phyloP scores from a whole-genome alignment of 2,329 filamentous ascomycete genomes.

The Alternaria triticina region DNA sequence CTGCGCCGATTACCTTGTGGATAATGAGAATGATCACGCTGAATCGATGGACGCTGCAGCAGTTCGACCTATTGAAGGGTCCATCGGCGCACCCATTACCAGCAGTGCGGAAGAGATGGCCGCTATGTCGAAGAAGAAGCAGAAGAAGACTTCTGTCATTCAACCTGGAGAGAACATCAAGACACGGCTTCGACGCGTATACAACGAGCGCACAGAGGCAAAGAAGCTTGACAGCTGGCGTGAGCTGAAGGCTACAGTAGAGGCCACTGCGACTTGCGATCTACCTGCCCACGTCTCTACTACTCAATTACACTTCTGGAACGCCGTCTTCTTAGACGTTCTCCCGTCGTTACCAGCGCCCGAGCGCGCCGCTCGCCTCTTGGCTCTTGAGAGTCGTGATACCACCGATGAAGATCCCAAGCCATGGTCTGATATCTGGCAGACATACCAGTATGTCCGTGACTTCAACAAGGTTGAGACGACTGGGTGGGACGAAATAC shows the following conservation, averaged over 20 bases:
- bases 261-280: accelerated
- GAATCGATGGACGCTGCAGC: neutral
- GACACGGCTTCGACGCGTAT: neutral
- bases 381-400: neutral
- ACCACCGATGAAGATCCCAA: neutral
- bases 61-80: neutral
- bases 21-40: neutral
- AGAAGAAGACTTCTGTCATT: neutral
- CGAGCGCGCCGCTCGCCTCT: neutral
- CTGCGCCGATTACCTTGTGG: neutral
- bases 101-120: neutral
- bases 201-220: neutral
- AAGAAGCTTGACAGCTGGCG: neutral
- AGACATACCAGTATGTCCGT: neutral
- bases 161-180: neutral
- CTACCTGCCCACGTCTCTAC: neutral
- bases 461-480: neutral
- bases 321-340: neutral
- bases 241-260: neutral
- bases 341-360: neutral
- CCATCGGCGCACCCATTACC: neutral
- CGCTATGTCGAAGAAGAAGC: neutral
- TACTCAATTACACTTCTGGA: neutral
- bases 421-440: neutral
- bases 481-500: neutral